phyloP scores from a whole-genome alignment of 1,284 basidiomycete genomes.

The Ceratobasidium sp. region DNA sequence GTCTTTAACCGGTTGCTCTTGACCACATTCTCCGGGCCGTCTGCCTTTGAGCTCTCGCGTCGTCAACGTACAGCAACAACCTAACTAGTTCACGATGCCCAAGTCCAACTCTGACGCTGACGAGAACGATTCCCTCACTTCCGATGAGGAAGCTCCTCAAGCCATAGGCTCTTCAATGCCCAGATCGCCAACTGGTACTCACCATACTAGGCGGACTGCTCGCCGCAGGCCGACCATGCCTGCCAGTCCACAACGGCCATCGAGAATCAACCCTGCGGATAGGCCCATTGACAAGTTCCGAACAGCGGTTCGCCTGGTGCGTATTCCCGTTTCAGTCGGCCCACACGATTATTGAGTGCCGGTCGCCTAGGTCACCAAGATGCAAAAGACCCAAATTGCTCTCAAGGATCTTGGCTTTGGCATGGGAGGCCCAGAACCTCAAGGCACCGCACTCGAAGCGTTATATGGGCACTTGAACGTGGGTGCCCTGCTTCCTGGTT shows the following conservation, averaged over 20 bases:
- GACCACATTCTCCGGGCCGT: too few relatives aligned
- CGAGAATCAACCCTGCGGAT: conserved; percentile 2
- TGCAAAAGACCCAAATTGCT: conserved; percentile 28
- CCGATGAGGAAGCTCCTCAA: conserved; percentile 25
- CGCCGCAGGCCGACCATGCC: conserved; percentile 21
- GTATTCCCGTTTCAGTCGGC: neutral
- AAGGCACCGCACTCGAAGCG: conserved; percentile 3
- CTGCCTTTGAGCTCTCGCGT: too few relatives aligned
- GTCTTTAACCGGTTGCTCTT: neutral
- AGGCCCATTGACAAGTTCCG: conserved; percentile 36
- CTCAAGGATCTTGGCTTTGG: conserved; percentile 34
- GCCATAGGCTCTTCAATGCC: neutral
- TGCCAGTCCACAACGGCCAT: neutral
- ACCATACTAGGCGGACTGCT: neutral
- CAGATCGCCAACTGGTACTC: neutral
- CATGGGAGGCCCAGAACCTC: conserved; percentile 12
- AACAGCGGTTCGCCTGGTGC: conserved; percentile 11
- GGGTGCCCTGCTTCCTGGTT: neutral
- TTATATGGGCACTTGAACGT: conserved; percentile 27
- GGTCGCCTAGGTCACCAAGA: conserved; percentile 10
- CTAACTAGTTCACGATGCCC: too few relatives aligned
- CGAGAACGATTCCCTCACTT: conserved; percentile 37
- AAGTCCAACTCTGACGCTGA: conserved; percentile 40
- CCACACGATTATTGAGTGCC: neutral
- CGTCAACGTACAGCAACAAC: too few relatives aligned